Base-by-base conservation (phyloP, 495 filamentous ascomycete species). In the Talaromyces borbonicus region DNA sequence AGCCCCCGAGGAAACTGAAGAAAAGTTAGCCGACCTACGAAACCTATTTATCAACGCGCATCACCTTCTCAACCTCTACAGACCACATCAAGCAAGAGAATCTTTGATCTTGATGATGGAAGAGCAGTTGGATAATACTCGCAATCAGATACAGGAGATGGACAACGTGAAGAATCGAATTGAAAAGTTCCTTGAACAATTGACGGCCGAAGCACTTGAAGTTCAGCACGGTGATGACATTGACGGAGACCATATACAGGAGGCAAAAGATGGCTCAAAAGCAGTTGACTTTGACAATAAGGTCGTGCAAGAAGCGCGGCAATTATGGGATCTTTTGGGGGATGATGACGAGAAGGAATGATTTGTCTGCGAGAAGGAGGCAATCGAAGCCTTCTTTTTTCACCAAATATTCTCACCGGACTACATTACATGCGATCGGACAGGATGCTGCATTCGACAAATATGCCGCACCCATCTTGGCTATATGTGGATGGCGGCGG, bases 1-100 rank as follows among this genome's bases (percentile, higher is more conserved):
- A 2, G 71, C 82, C 18, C 83, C 87, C 0, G 69, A 75, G 15
- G 62, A 67, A 35, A 77, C 71, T 38, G 62, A 70, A 16, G 71
- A 80, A 14, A 90, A 90, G 55, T 71, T 89, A 22, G 65, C 77
- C 2, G 80, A 95, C 53, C 52, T 98, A n/a, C 72, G 79, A 52
- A 84, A 79, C 19, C 54, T 96, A 3, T 81, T 90, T 47, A 78
- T 87, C 55, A 95, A 97, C 62, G 83, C 89, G 43, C 87, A 96
- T 59, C 84, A 89, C 50, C 73, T 90, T 15, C 75, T 96, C 39
- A 98, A 98, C 60, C 81, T 92, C 48, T 97, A 96, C 61, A 81
- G 92, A 18, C 93, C 92, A 2, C 92, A 98, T 61, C 93, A 98
- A 62, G 89, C 90, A 19, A 69, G 92, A 29, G 93, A 97, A 65